Percentiles rank a stretch among this genome's conserved stretches.
phyloP scores from a whole-genome alignment of 495 filamentous ascomycete species.

The Penicillium coprophilum region DNA sequence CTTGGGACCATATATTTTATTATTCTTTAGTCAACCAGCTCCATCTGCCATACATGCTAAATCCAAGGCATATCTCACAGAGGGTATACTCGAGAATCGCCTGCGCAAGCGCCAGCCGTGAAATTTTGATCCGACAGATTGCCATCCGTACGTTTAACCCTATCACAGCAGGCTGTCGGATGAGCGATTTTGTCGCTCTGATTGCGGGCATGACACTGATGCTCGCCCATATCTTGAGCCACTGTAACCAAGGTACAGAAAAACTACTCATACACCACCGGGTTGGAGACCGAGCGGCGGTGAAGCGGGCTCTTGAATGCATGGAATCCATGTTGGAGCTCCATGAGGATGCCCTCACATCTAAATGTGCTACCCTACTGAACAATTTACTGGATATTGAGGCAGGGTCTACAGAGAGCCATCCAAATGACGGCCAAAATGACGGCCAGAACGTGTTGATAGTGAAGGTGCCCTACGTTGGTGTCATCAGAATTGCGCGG shows the following conservation, averaged over 20 bases:
- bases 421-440: neutral
- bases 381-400: neutral
- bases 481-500: neutral
- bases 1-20: constrained; percentile 38
- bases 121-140: constrained; percentile 22
- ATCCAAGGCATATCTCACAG: constrained; percentile 5
- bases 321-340: neutral
- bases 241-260: neutral
- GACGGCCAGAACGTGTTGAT: neutral
- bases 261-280: constrained; percentile 3
- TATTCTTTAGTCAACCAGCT: constrained; percentile 34
- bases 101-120: constrained; percentile 44
- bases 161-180: neutral
- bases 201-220: constrained; percentile 4
- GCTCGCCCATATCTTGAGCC: constrained; percentile 1
- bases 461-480: neutral
- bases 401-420: neutral
- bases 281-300: neutral
- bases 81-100: constrained; percentile 32
- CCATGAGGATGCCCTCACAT: neutral
- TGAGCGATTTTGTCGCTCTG: neutral
- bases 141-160: constrained; percentile 18
- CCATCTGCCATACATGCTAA: constrained; percentile 27
- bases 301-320: constrained; percentile 4
- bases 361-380: neutral